These are phyloP conservation scores for Raddia guianensis DNA, from an alignment of 176 grass and related monocot genomes.

Conservation along the genomic window DNA sequence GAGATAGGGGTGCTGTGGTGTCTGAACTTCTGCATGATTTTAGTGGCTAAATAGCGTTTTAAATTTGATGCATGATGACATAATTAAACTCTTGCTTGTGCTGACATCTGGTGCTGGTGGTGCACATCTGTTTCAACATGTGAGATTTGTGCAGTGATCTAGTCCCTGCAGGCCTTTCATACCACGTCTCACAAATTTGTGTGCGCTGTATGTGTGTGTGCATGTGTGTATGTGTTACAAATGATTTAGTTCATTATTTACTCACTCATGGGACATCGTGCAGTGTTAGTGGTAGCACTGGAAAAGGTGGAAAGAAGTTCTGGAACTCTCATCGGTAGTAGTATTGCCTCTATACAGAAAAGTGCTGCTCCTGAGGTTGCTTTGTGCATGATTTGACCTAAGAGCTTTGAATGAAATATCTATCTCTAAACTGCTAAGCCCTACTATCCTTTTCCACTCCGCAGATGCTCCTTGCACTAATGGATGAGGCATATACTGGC, in stretches of 20 bases:
- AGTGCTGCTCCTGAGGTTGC: slow-evolving; percentile 91
- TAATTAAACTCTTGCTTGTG: slow-evolving; percentile 20
- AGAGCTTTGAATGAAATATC: slow-evolving; percentile 28
- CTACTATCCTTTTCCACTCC: slow-evolving; percentile 22
- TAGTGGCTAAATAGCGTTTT: slow-evolving; percentile 22
- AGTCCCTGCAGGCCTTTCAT: background rate
- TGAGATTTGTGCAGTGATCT: background rate
- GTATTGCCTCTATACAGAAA: slow-evolving; percentile 98
- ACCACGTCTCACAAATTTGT: background rate
- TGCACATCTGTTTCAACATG: slow-evolving; percentile 3
- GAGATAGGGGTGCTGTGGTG: too few relatives aligned
- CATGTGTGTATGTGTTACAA: too few relatives aligned
- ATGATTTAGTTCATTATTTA: background rate
- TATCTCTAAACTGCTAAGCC: slow-evolving; percentile 23
- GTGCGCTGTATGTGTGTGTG: too few relatives aligned
- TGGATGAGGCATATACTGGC: slow-evolving; percentile 98
- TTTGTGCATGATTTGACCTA: slow-evolving; percentile 27
- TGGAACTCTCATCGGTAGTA: slow-evolving; percentile 88
- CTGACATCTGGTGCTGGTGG: background rate
- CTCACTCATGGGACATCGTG: slow-evolving; percentile 36
- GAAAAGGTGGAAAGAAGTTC: slow-evolving; percentile 97
- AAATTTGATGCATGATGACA: background rate
- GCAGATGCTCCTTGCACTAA: slow-evolving; percentile 93
- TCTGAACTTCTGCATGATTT: too few relatives aligned
- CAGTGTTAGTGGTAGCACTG: slow-evolving; percentile 90